These are phyloP conservation scores for Ganoderma leucocontextum DNA, from an alignment of 1,284 basidiomycete species.

Conservation along the genomic window DNA sequence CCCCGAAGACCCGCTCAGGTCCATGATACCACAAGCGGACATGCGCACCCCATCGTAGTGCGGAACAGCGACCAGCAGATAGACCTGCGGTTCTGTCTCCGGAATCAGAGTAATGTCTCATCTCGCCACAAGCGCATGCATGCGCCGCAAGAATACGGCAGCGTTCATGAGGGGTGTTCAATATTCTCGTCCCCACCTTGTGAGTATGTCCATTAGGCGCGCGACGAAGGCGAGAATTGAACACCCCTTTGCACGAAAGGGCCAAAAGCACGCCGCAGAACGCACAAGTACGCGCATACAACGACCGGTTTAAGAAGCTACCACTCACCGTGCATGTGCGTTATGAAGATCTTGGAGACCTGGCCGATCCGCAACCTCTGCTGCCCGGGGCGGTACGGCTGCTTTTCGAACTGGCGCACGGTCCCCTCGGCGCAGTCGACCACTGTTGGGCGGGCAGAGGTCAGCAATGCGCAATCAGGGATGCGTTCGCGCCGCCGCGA, in stretches of 20 bases:
- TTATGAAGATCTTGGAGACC: conserved; percentile 83
- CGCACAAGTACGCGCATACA: not conserved
- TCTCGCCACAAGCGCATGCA: not conserved
- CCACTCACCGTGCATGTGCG: conserved; percentile 83
- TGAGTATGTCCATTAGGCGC: too few relatives aligned
- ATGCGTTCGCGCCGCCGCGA: not conserved
- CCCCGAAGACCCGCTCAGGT: too few relatives aligned
- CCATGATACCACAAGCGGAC: not conserved
- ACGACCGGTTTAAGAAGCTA: too few relatives aligned
- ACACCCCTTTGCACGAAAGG: not conserved
- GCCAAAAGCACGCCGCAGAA: not conserved
- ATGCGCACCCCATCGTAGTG: not conserved
- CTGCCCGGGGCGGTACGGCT: conserved; percentile 39
- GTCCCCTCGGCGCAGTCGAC: conserved; percentile 92
- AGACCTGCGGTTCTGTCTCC: not conserved
- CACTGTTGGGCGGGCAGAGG: conserved; percentile 54
- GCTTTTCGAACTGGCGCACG: conserved; percentile 57
- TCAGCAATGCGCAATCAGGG: not conserved
- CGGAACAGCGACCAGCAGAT: not conserved
- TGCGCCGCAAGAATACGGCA: not conserved
- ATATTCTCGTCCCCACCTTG: too few relatives aligned
- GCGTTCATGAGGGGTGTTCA: too few relatives aligned
- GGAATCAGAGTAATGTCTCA: not conserved
- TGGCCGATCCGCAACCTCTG: conserved; percentile 56
- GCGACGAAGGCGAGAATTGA: too few relatives aligned